phyloP scores from a whole-genome alignment of 108 stramenopile species.

The Skeletonema tropicum region DNA sequence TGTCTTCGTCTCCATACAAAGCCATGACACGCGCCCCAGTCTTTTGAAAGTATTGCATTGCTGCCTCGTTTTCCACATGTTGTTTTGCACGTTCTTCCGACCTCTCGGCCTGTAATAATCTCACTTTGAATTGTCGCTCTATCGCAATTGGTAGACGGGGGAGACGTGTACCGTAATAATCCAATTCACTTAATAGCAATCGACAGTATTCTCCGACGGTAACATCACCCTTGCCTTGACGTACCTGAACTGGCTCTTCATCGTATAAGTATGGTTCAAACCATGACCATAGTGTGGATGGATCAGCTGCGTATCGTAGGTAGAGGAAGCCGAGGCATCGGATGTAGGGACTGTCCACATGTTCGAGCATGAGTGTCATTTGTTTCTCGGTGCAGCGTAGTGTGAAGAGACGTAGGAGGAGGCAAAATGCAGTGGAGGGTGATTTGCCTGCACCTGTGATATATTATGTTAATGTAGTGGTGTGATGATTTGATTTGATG shows the following conservation, averaged over 20 bases:
- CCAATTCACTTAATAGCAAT: slow-evolving; percentile 71
- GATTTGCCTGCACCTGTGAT: slow-evolving; percentile 58
- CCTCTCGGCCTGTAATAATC: slow-evolving; percentile 87
- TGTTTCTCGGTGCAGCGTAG: slow-evolving; percentile 91
- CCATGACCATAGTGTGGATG: slow-evolving; percentile 82
- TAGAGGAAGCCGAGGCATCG: slow-evolving; percentile 95
- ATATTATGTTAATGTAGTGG: neutral
- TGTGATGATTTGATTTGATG: neutral
- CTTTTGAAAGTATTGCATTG: slow-evolving; percentile 77
- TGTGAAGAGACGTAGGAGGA: slow-evolving; percentile 91
- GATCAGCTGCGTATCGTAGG: slow-evolving; percentile 91
- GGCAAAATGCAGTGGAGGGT: slow-evolving; percentile 93
- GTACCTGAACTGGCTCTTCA: slow-evolving; percentile 72
- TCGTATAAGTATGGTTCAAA: slow-evolving; percentile 92
- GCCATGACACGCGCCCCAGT: slow-evolving; percentile 81
- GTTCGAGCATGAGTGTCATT: slow-evolving; percentile 87
- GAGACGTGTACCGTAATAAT: slow-evolving; percentile 92
- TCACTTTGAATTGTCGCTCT: slow-evolving; percentile 93
- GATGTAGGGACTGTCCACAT: slow-evolving; percentile 92
- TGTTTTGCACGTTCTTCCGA: slow-evolving; percentile 82
- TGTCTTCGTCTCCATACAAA: slow-evolving; percentile 95
- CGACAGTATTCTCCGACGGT: slow-evolving; percentile 87
- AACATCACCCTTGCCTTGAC: slow-evolving; percentile 50
- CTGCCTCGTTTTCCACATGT: slow-evolving; percentile 55
- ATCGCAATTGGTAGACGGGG: slow-evolving; percentile 92